These are phyloP conservation scores for Hanseniaspora taiwanica DNA, from an alignment of 805 yeast genomes.

Conservation along the genomic window DNA sequence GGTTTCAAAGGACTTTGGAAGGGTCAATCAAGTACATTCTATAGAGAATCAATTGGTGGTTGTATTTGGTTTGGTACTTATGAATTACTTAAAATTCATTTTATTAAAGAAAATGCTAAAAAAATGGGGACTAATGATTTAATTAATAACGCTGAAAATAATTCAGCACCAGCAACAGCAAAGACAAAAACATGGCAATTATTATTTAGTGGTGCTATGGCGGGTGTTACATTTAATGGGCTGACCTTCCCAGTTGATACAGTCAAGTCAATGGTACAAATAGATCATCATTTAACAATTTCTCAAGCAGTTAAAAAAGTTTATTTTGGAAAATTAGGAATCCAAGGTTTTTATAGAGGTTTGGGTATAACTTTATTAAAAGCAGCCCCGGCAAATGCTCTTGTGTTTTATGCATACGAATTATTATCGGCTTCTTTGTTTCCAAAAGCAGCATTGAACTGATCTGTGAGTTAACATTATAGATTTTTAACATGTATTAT, in stretches of 20 bases:
- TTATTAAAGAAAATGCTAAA: conserved; percentile 17
- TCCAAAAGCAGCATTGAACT: too few relatives aligned
- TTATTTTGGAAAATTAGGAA: conserved; percentile 41
- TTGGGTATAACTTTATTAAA: conserved; percentile 68
- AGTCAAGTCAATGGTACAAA: conserved; percentile 72
- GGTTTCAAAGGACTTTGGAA: conserved; percentile 75
- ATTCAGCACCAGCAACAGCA: too few relatives aligned
- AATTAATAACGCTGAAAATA: too few relatives aligned
- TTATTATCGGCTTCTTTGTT: conserved; percentile 30
- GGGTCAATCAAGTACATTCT: conserved; percentile 70
- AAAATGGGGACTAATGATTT: too few relatives aligned
- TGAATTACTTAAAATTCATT: conserved; percentile 26
- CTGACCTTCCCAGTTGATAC: conserved; percentile 86
- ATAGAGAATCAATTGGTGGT: conserved; percentile 81
- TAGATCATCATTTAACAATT: conserved; percentile 4
- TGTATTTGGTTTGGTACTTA: conserved; percentile 92
- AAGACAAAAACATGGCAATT: conserved; percentile 37
- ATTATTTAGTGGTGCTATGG: conserved; percentile 68
- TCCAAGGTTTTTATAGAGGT: conserved; percentile 69
- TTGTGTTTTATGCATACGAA: conserved; percentile 73
- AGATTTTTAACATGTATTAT: too few relatives aligned
- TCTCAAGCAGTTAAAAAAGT: conserved; percentile 25
- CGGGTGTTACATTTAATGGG: conserved; percentile 73
- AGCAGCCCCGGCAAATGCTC: conserved; percentile 83
- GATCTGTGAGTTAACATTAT: too few relatives aligned